Conservation (phyloP, 1,139 yeast genomes). For the Pichia sp. region DNA sequence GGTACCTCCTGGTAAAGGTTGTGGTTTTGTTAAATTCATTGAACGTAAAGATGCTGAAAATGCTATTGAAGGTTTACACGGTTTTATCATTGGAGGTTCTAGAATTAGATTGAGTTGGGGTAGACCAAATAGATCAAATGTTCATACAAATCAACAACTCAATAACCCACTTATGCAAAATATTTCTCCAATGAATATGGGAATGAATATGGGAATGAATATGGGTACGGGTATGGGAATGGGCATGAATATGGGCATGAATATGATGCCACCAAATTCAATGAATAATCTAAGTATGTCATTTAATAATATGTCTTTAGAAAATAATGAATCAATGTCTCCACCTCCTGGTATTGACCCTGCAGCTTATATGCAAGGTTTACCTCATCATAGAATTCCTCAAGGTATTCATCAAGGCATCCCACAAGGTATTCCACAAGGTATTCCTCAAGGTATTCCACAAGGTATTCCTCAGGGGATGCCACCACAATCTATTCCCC, state of each 20-base stretch:
- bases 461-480: slow-evolving; percentile 1
- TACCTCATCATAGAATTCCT: neutral
- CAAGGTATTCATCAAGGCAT: neutral
- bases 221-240: neutral
- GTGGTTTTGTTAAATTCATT: slow-evolving; percentile 85
- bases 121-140: slow-evolving; percentile 33
- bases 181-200: slow-evolving; percentile 3
- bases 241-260: neutral
- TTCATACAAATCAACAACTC: slow-evolving; percentile 9
- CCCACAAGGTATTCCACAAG: neutral
- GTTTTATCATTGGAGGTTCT: slow-evolving; percentile 80
- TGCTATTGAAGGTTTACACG: slow-evolving; percentile 89
- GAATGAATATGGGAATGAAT: neutral
- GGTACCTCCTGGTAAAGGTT: slow-evolving; percentile 86
- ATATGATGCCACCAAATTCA: neutral
- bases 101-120: slow-evolving; percentile 91
- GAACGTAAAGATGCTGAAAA: slow-evolving; percentile 79
- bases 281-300: neutral
- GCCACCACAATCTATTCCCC: too few species aligned
- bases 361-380: neutral
- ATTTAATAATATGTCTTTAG: neutral
- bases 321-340: neutral
- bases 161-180: slow-evolving; percentile 11
- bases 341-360: neutral
- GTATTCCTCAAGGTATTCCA: neutral